Conservation (phyloP, 2,329 filamentous ascomycete species). For the Beauveria sp. region DNA sequence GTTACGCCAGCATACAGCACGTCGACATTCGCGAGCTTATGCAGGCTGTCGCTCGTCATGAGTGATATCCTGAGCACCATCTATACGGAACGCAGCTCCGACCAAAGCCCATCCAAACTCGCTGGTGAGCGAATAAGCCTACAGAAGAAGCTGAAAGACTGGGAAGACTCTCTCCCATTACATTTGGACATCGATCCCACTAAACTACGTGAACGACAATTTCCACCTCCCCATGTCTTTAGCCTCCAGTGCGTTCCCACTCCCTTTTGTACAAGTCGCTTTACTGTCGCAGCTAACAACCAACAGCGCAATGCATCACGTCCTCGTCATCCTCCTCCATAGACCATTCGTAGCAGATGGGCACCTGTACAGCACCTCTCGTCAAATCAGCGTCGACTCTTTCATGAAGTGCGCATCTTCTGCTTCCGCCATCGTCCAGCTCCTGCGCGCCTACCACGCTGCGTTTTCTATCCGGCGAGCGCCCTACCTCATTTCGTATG, state of each 20-base stretch:
- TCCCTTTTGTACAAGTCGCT: no score
- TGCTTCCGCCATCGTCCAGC: not conserved
- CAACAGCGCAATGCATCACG: not conserved
- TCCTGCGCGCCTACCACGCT: not conserved
- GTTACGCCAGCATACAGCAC: constrained; percentile 33
- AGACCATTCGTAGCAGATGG: not conserved
- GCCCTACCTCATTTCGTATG: constrained; percentile 47
- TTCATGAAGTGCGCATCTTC: not conserved
- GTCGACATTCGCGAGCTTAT: constrained; percentile 34
- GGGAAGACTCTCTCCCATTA: not conserved
- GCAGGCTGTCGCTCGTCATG: constrained; percentile 37
- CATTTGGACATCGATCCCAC: not conserved
- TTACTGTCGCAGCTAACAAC: not conserved
- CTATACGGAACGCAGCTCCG: constrained; percentile 35
- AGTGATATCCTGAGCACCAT: constrained; percentile 27
- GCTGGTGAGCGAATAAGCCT: constrained; percentile 18
- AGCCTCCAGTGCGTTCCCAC: not conserved
- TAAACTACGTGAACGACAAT: not conserved
- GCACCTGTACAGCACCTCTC: not conserved
- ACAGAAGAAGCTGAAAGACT: not conserved
- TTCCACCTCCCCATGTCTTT: not conserved
- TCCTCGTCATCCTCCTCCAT: not conserved
- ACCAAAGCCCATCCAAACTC: constrained; percentile 19
- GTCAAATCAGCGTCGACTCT: not conserved
- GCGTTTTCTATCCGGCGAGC: constrained; percentile 31